phyloP scores from a whole-genome alignment of 768 basidiomycete genomes.

The Lyophyllum semitale region DNA sequence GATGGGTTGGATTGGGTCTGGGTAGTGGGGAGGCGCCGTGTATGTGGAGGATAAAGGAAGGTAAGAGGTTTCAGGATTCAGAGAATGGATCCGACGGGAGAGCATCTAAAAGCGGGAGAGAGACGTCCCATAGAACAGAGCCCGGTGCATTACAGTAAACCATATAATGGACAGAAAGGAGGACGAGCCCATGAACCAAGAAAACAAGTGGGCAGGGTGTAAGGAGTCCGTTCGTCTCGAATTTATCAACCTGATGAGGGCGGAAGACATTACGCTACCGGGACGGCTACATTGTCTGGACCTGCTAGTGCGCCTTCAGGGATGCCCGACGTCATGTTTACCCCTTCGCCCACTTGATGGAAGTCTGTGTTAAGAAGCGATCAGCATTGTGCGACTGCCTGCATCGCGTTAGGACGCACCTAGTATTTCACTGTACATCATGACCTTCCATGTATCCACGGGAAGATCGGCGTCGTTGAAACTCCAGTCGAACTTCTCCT shows the following conservation, averaged over 20 bases:
- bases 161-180: background rate
- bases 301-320: constrained; percentile 73
- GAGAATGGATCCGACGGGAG: background rate
- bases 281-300: constrained; percentile 39
- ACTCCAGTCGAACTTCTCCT: constrained; percentile 97
- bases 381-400: background rate
- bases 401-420: constrained; percentile 52
- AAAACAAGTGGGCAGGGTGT: background rate
- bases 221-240: background rate
- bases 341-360: constrained; percentile 72
- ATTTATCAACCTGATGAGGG: background rate
- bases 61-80: background rate
- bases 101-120: background rate
- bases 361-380: constrained; percentile 52
- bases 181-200: background rate
- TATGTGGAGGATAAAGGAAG: no score
- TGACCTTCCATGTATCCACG: constrained; percentile 99
- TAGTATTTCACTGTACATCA: constrained; percentile 99
- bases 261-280: constrained; percentile 3
- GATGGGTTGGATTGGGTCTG: background rate
- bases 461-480: constrained; percentile 99
- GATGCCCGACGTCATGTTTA: constrained; percentile 41
- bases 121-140: background rate
- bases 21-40: background rate
- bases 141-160: background rate